Evolutionary conservation across 2,329 filamentous ascomycete species (phyloP).

Genomic region (Grosmannia penicillata): DNA sequence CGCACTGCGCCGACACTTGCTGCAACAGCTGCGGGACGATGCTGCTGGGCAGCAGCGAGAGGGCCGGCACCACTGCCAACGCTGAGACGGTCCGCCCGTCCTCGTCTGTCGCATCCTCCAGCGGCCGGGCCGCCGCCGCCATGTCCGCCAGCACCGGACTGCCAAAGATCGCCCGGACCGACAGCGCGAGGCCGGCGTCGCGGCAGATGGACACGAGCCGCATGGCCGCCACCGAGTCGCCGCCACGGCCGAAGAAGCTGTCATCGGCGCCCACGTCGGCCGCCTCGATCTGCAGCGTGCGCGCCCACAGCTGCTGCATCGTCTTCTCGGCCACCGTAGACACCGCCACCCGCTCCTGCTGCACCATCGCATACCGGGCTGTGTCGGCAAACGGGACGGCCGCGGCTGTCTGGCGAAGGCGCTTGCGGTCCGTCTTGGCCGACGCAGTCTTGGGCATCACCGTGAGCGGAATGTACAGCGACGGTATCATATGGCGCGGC

Average conservation of each 20-base stretch:
- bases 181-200: conserved; percentile 23
- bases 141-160: conserved; percentile 27
- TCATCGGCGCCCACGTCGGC: conserved; percentile 25
- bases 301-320: conserved; percentile 33
- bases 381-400: conserved; percentile 28
- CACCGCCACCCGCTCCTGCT: conserved; percentile 21
- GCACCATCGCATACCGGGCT: conserved; percentile 22
- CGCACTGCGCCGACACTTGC: too few species aligned
- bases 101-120: too few species aligned
- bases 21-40: too few species aligned
- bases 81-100: too few species aligned
- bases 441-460: conserved; percentile 32
- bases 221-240: conserved; percentile 28
- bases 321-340: conserved; percentile 29
- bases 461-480: conserved; percentile 32
- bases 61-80: too few species aligned
- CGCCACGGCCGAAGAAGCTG: conserved; percentile 31
- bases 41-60: too few species aligned
- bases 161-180: conserved; percentile 26
- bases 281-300: conserved; percentile 23
- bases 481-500: conserved; percentile 27
- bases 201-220: conserved; percentile 30
- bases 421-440: conserved; percentile 33
- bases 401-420: conserved; percentile 28
- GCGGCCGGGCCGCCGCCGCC: too few species aligned